Conservation (phyloP, 768 basidiomycete genomes). For the Amanita rubescens region DNA sequence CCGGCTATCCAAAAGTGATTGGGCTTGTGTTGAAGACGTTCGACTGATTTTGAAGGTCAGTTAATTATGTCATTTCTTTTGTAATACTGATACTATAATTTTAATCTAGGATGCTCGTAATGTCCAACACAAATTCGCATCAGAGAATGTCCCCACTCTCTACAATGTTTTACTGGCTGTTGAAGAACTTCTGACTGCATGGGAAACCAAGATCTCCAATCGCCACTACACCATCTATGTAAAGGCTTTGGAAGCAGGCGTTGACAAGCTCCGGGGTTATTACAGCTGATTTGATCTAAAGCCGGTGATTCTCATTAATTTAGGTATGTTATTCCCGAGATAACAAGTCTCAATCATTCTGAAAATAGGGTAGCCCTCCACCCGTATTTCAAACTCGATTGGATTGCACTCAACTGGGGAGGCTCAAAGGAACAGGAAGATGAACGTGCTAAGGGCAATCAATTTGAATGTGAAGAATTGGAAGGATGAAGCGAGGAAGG, state of each 20-base stretch:
- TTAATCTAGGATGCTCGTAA: neutral
- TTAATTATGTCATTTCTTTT: constrained; percentile 11
- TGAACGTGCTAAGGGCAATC: neutral
- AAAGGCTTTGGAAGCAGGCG: constrained; percentile 13
- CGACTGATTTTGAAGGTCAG: constrained; percentile 10
- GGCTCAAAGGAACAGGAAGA: neutral
- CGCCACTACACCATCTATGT: constrained; percentile 12
- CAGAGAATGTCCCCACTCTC: constrained; percentile 17
- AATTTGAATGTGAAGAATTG: neutral
- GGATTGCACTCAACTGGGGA: constrained; percentile 3
- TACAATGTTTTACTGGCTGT: constrained; percentile 20
- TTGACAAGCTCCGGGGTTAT: constrained; percentile 18
- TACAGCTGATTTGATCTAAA: constrained; percentile 16
- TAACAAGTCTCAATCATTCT: neutral
- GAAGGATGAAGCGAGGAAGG: neutral
- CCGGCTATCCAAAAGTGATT: constrained; percentile 15
- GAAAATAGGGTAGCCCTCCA: constrained; percentile 15
- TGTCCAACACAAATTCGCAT: constrained; percentile 21
- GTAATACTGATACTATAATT: neutral
- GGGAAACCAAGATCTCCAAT: constrained; percentile 17
- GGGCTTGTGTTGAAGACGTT: constrained; percentile 14
- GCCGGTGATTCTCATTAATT: constrained; percentile 15
- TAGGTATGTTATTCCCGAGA: constrained; percentile 13
- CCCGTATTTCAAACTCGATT: constrained; percentile 24
- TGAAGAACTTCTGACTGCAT: constrained; percentile 19